A percentile compares a stretch with the other conserved stretches of the same genome.
Evolutionary conservation across 2,329 filamentous ascomycete species (phyloP).

Genomic region (Pseudogymnoascus sp.): DNA sequence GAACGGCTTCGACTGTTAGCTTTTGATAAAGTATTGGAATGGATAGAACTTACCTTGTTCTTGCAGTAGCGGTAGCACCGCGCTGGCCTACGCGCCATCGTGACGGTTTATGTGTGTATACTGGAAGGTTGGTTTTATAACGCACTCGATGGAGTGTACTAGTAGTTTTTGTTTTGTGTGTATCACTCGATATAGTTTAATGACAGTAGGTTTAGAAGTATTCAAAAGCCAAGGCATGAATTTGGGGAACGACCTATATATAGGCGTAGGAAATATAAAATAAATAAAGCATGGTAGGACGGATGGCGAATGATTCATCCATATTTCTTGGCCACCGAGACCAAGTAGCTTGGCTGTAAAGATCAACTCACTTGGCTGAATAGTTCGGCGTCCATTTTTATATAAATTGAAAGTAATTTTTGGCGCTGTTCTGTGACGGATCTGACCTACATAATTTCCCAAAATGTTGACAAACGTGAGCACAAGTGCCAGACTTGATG

Average conservation of each 20-base stretch:
- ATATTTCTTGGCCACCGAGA: not conserved
- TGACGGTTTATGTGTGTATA: constrained; percentile 50
- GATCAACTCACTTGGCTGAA: constrained; percentile 4
- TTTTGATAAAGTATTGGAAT: constrained; percentile 13
- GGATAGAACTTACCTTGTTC: constrained; percentile 77
- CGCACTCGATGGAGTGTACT: not conserved
- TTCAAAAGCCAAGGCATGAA: constrained; percentile 1
- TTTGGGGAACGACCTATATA: constrained; percentile 5
- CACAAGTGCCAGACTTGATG: not conserved
- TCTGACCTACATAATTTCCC: not conserved
- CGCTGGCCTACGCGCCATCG: constrained; percentile 98
- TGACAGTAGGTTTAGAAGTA: not conserved
- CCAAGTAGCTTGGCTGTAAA: constrained; percentile 3
- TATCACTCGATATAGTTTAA: constrained; percentile 1
- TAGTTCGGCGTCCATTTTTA: not conserved
- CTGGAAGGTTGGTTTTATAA: not conserved
- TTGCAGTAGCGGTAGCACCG: constrained; percentile 99
- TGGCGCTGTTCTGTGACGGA: not conserved
- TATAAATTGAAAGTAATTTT: not conserved
- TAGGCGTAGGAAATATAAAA: constrained; percentile 7
- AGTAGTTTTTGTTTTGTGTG: not conserved
- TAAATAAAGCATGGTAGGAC: not conserved
- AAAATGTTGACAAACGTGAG: not conserved
- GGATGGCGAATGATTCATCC: constrained; percentile 2
- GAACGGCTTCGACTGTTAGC: constrained; percentile 60